Percentiles rank a stretch among this genome's conserved stretches.
Evolutionary conservation across 2,329 filamentous ascomycete species (phyloP).

Genomic region (Penicillium olsonii): DNA sequence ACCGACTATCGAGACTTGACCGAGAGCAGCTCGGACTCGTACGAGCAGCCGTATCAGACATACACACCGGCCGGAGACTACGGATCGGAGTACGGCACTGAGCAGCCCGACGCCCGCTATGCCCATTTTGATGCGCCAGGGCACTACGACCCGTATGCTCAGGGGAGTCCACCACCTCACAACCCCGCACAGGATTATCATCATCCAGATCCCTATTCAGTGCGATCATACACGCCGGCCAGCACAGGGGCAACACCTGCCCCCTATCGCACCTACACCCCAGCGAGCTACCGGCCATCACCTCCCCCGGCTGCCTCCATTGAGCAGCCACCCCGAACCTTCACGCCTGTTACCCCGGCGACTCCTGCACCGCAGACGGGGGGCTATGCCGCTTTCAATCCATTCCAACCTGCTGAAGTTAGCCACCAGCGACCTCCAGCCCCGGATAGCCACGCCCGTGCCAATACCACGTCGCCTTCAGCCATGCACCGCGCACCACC

Average conservation of each 20-base stretch:
- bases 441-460: conserved; percentile 21
- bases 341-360: conserved; percentile 15
- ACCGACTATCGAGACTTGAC: conserved; percentile 26
- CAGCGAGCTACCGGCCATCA: conserved; percentile 17
- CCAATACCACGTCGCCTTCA: conserved; percentile 23
- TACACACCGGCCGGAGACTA: conserved; percentile 24
- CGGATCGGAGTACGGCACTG: too few relatives aligned
- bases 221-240: conserved; percentile 13
- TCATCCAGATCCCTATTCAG: conserved; percentile 3
- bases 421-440: conserved; percentile 3
- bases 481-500: conserved; percentile 24
- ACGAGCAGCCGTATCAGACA: conserved; percentile 19
- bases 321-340: conserved; percentile 12
- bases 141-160: conserved; percentile 15
- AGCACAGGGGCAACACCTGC: conserved; percentile 7
- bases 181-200: conserved; percentile 2
- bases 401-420: conserved; percentile 14
- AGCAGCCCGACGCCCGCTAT: too few relatives aligned
- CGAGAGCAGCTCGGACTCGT: conserved; percentile 10
- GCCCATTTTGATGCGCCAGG: not conserved
- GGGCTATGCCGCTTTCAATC: conserved; percentile 27
- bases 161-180: not conserved
- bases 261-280: conserved; percentile 14
- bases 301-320: conserved; percentile 9
- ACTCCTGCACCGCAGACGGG: conserved; percentile 13